Evolutionary conservation across 768 basidiomycete species (phyloP).

Genomic region (Russula dissimulans): DNA sequence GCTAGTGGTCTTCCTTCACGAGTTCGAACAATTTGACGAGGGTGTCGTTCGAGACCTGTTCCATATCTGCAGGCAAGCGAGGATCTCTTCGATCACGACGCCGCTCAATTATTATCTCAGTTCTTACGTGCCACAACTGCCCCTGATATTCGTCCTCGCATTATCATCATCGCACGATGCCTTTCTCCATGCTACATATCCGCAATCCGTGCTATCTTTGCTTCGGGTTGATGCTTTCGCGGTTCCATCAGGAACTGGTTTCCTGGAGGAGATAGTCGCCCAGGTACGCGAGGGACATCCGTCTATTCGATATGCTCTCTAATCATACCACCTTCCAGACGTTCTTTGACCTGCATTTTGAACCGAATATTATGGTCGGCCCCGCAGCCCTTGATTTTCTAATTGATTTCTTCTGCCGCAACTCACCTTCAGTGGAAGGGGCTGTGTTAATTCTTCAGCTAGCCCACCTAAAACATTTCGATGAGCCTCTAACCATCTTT

Average conservation of each 20-base stretch:
- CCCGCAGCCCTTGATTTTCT: constrained; percentile 47
- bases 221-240: constrained; percentile 45
- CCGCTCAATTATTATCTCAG: constrained; percentile 29
- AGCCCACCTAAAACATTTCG: constrained; percentile 61
- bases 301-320: neutral
- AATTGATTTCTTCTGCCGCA: constrained; percentile 46
- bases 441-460: constrained; percentile 57
- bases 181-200: constrained; percentile 51
- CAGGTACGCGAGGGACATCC: constrained; percentile 33
- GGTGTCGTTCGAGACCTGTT: constrained; percentile 58
- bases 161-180: constrained; percentile 46
- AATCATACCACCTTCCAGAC: constrained; percentile 29
- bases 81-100: neutral
- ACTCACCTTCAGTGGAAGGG: constrained; percentile 48
- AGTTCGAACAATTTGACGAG: constrained; percentile 66
- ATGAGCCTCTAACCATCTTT: constrained; percentile 46
- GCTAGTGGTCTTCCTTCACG: constrained; percentile 56
- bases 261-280: constrained; percentile 46
- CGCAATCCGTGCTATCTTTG: constrained; percentile 48
- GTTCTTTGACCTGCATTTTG: constrained; percentile 56
- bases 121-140: constrained; percentile 42
- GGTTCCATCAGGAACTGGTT: constrained; percentile 38
- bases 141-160: constrained; percentile 55
- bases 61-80: constrained; percentile 54
- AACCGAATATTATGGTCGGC: constrained; percentile 54